These are phyloP conservation scores for Kwoniella europaea DNA, from an alignment of 768 basidiomycete genomes.

Conservation along the genomic window DNA sequence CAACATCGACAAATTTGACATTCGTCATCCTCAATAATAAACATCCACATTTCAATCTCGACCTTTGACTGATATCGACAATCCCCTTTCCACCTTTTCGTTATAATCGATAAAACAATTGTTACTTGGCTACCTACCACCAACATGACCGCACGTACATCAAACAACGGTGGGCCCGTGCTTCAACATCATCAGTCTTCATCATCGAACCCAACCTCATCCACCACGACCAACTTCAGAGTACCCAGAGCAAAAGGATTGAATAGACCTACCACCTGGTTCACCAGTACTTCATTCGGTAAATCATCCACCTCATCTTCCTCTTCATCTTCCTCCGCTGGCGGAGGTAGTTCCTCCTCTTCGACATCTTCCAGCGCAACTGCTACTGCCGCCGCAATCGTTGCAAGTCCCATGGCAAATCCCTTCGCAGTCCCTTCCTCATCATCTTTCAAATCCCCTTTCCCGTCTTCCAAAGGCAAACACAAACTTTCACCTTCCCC, in stretches of 20 bases:
- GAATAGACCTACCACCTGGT: conserved; percentile 75
- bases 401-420: conserved; percentile 25
- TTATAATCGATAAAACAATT: conserved; percentile 7
- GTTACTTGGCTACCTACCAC: not conserved
- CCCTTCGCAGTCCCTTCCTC: conserved; percentile 33
- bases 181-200: conserved; percentile 22
- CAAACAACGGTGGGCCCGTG: conserved; percentile 18
- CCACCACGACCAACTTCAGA: conserved; percentile 15
- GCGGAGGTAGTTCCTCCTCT: conserved; percentile 1
- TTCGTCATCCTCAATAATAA: conserved; percentile 3
- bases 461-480: conserved; percentile 44
- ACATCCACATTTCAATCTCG: conserved; percentile 3
- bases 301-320: conserved; percentile 25
- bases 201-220: conserved; percentile 5
- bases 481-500: conserved; percentile 51
- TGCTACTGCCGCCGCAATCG: not conserved
- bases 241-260: conserved; percentile 33
- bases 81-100: not conserved
- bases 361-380: not conserved
- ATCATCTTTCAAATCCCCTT: conserved; percentile 31
- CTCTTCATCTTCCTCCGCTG: conserved; percentile 7
- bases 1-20: conserved; percentile 1
- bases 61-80: not conserved
- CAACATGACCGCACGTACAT: conserved; percentile 19
- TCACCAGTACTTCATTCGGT: conserved; percentile 51